Evolutionary conservation across 2,329 filamentous ascomycete species (phyloP).

Genomic region (Septoria petroselini): DNA sequence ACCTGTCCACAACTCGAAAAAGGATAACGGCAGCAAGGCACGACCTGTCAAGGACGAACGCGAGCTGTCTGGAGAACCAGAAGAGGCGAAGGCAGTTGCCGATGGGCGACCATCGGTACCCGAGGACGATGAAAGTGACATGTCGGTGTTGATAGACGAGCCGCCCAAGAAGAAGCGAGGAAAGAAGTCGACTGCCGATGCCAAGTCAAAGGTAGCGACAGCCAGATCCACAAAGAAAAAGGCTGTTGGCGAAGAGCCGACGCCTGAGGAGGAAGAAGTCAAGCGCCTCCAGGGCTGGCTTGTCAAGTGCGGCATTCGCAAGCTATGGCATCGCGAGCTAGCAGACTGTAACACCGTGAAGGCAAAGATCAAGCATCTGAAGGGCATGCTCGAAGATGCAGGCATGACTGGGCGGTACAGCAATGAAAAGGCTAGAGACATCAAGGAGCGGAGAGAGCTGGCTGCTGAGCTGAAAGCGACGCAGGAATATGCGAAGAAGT

Average conservation of each 20-base stretch:
- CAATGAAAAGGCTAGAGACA: slow-evolving; percentile 75
- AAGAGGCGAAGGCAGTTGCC: slow-evolving; percentile 17
- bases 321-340: slow-evolving; percentile 85
- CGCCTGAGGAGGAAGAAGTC: slow-evolving; percentile 72
- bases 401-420: slow-evolving; percentile 91
- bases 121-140: slow-evolving; percentile 53
- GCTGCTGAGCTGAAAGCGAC: slow-evolving; percentile 80
- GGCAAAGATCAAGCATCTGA: slow-evolving; percentile 80
- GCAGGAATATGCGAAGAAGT: slow-evolving; percentile 73
- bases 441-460: slow-evolving; percentile 83
- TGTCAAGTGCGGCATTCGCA: slow-evolving; percentile 84
- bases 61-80: slow-evolving; percentile 26
- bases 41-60: slow-evolving; percentile 20
- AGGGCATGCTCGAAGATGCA: slow-evolving; percentile 70
- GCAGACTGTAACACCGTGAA: slow-evolving; percentile 69
- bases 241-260: slow-evolving; percentile 39
- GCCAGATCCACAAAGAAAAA: slow-evolving; percentile 36
- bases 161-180: slow-evolving; percentile 57
- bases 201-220: slow-evolving; percentile 42
- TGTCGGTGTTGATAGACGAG: slow-evolving; percentile 78
- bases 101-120: slow-evolving; percentile 18
- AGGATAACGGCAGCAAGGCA: slow-evolving; percentile 16
- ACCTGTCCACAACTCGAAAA: slow-evolving; percentile 10
- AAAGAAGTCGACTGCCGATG: slow-evolving; percentile 39
- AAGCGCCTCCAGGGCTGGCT: slow-evolving; percentile 85